These are phyloP conservation scores for Ailanthus altissimus DNA, from an alignment of 345 rosid genomes.

Conservation along the genomic window DNA sequence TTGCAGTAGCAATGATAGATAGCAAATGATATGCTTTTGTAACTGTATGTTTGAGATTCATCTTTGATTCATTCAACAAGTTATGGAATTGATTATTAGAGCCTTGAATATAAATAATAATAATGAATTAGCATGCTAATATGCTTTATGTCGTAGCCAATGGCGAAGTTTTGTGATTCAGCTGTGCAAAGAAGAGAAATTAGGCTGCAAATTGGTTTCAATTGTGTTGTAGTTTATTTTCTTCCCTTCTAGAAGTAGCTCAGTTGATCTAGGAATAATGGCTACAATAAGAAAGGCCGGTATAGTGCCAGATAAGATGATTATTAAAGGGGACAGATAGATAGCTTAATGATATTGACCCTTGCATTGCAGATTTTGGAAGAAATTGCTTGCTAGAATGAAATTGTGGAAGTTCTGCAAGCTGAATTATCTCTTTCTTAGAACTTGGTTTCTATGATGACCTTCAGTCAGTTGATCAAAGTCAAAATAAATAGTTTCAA, in stretches of 20 bases:
- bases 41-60: not conserved
- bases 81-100: not conserved
- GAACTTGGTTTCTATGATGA: not conserved
- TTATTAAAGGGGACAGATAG: not conserved
- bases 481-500: not conserved
- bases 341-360: not conserved
- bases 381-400: not conserved
- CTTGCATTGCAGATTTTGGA: not conserved
- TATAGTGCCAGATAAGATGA: not conserved
- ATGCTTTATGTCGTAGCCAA: not conserved
- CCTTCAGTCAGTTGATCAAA: not conserved
- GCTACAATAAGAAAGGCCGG: not conserved
- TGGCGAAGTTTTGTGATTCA: not conserved
- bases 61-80: not conserved
- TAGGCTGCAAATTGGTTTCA: not conserved
- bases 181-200: not conserved
- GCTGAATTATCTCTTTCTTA: constrained; percentile 2
- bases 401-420: not conserved
- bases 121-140: not conserved
- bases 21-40: not conserved
- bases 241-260: not conserved
- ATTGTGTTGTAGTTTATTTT: not conserved
- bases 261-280: not conserved
- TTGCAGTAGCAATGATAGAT: not conserved
- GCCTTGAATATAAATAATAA: not conserved